Conservation (phyloP, 441 rosid genomes). For the Erodium chrysanthum region DNA sequence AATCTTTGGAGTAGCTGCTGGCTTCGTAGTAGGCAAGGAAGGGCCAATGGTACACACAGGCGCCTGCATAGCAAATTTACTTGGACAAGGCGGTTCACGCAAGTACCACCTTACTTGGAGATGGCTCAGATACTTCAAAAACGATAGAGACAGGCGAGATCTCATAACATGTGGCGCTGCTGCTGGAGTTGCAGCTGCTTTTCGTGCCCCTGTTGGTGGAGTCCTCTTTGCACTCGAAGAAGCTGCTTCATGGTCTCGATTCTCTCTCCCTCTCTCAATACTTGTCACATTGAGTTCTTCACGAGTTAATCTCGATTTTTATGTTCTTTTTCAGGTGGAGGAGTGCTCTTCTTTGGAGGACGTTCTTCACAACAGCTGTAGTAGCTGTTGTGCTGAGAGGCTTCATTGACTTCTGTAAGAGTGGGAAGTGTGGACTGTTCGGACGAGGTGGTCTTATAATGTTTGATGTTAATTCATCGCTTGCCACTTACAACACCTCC, state of each 20-base stretch:
- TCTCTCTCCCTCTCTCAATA: background rate
- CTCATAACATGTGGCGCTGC: constrained; percentile 97
- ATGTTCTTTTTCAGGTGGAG: constrained; percentile 59
- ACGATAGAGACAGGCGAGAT: constrained; percentile 87
- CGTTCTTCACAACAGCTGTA: constrained; percentile 91
- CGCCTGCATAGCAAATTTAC: constrained; percentile 82
- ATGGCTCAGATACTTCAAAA: constrained; percentile 89
- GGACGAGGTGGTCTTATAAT: constrained; percentile 90
- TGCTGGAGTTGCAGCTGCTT: constrained; percentile 98
- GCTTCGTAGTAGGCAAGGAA: constrained; percentile 92
- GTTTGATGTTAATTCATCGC: constrained; percentile 65
- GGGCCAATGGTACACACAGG: constrained; percentile 99
- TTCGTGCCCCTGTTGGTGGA: constrained; percentile 97
- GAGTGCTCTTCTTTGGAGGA: constrained; percentile 97
- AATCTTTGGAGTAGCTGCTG: constrained; percentile 80
- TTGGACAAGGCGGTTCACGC: constrained; percentile 95
- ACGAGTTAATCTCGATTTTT: background rate
- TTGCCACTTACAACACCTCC: constrained; percentile 35
- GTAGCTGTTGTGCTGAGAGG: constrained; percentile 80
- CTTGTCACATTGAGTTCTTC: background rate
- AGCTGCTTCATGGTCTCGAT: constrained; percentile 77
- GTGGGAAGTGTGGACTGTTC: constrained; percentile 75
- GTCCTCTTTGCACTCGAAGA: constrained; percentile 97
- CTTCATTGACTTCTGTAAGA: constrained; percentile 53
- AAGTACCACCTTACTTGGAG: constrained; percentile 84